Percentiles rank a stretch among this genome's conserved stretches.
Evolutionary conservation across 495 filamentous ascomycete genomes (phyloP).

Genomic region (Penicillium malachiteum): DNA sequence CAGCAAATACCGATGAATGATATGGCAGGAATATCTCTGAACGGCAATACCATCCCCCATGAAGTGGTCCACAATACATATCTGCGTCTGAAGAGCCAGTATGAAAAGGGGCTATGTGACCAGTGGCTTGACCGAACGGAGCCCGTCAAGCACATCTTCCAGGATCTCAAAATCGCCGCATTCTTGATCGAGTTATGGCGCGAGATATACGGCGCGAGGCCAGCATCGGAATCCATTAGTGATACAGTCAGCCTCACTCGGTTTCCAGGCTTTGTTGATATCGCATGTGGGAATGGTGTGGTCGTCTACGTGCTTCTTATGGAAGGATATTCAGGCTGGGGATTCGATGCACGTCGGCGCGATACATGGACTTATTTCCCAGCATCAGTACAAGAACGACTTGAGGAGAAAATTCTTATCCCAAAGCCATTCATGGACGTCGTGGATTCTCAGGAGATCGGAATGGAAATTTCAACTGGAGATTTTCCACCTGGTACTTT

Average conservation of each 20-base stretch:
- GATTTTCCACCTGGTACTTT: constrained; percentile 75
- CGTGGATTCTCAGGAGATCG: constrained; percentile 14
- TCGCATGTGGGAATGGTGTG: constrained; percentile 93
- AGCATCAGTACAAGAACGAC: constrained; percentile 45
- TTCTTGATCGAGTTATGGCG: constrained; percentile 93
- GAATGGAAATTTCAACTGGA: constrained; percentile 60
- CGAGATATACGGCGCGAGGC: constrained; percentile 65
- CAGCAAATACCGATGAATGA: no score
- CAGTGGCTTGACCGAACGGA: constrained; percentile 85
- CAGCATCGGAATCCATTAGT: constrained; percentile 16
- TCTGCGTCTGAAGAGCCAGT: constrained; percentile 70
- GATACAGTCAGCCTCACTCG: constrained; percentile 2
- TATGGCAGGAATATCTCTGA: constrained; percentile 32
- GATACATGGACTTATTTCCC: constrained; percentile 81
- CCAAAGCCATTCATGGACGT: constrained; percentile 56
- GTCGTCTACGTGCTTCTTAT: constrained; percentile 79
- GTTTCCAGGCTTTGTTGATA: constrained; percentile 92
- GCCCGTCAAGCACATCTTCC: constrained; percentile 88
- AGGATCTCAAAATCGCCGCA: constrained; percentile 88
- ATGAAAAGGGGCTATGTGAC: constrained; percentile 64
- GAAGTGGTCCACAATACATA: constrained; percentile 78
- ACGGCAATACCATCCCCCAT: constrained; percentile 75
- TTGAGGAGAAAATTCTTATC: constrained; percentile 73
- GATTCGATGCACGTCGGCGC: constrained; percentile 81
- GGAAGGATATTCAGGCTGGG: constrained; percentile 85